phyloP scores from a whole-genome alignment of 2,329 filamentous ascomycete species.

The Aspergillus unguis region DNA sequence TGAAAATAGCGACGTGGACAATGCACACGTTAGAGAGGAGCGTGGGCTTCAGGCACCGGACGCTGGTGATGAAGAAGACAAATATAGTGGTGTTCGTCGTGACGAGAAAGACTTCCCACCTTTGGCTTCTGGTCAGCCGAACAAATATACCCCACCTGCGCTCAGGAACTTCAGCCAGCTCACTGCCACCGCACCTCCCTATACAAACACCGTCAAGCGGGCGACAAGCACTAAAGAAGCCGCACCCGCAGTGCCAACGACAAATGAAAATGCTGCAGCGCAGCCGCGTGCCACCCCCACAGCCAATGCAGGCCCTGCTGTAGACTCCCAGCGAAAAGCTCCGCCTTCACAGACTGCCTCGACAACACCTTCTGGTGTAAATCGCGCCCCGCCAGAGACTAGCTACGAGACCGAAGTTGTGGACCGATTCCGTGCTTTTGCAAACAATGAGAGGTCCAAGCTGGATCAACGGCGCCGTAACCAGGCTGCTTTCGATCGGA shows the following conservation, averaged over 20 bases:
- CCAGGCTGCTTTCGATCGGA: conserved; percentile 69
- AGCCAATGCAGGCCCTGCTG: conserved; percentile 21
- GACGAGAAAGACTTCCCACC: conserved; percentile 61
- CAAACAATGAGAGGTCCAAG: conserved; percentile 59
- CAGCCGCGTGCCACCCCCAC: conserved; percentile 18
- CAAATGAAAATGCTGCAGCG: conserved; percentile 24
- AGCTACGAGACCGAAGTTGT: conserved; percentile 61
- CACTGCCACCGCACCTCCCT: conserved; percentile 70
- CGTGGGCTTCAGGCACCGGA: conserved; percentile 65
- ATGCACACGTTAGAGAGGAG: conserved; percentile 86
- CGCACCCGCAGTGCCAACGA: conserved; percentile 27
- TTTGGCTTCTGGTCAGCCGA: conserved; percentile 57
- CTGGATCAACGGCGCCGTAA: conserved; percentile 56
- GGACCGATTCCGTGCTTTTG: conserved; percentile 63
- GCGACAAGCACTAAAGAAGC: conserved; percentile 65
- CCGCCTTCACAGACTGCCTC: conserved; percentile 22
- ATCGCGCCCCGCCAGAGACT: conserved; percentile 47
- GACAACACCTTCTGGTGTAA: conserved; percentile 40
- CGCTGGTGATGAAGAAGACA: conserved; percentile 84
- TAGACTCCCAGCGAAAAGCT: conserved; percentile 27
- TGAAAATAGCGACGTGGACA: conserved; percentile 68
- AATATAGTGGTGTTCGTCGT: conserved; percentile 89
- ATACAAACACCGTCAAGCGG: conserved; percentile 88
- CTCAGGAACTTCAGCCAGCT: conserved; percentile 72
- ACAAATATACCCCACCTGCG: conserved; percentile 88